A percentile compares a stretch with the other conserved stretches of the same genome.
These are phyloP conservation scores for Populus nigra DNA, from an alignment of 345 rosid species.

Conservation along the genomic window DNA sequence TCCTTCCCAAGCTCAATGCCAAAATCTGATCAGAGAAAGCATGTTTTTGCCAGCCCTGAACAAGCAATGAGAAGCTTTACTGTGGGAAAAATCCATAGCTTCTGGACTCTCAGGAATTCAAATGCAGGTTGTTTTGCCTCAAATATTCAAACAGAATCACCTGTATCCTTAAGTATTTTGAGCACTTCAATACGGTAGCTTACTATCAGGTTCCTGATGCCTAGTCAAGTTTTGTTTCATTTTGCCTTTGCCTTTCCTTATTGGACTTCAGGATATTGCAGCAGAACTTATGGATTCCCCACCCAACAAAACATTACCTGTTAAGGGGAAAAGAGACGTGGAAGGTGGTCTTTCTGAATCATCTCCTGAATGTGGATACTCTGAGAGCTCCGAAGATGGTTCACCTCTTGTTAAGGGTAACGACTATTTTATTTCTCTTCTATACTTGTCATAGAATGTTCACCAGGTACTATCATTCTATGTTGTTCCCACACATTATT, in stretches of 20 bases:
- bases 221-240: conserved; percentile 16
- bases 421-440: conserved; percentile 16
- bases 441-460: background rate
- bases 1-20: conserved; percentile 45
- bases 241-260: conserved; percentile 45
- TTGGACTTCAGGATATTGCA: conserved; percentile 48
- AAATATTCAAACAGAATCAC: conserved; percentile 35
- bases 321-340: conserved; percentile 32
- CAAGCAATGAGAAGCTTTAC: conserved; percentile 33
- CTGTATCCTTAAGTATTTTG: conserved; percentile 48
- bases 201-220: background rate
- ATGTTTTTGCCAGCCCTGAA: conserved; percentile 36
- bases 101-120: conserved; percentile 39
- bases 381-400: conserved; percentile 50
- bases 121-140: conserved; percentile 37
- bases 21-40: conserved; percentile 36
- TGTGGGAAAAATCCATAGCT: conserved; percentile 33
- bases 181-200: conserved; percentile 3
- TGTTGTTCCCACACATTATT: background rate
- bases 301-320: conserved; percentile 28
- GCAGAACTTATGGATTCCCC: conserved; percentile 42
- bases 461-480: background rate
- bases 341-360: conserved; percentile 39
- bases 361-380: conserved; percentile 47
- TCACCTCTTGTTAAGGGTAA: conserved; percentile 36